Conservation (phyloP, 768 basidiomycete genomes). For the Phlebiopsis flavidoalba region DNA sequence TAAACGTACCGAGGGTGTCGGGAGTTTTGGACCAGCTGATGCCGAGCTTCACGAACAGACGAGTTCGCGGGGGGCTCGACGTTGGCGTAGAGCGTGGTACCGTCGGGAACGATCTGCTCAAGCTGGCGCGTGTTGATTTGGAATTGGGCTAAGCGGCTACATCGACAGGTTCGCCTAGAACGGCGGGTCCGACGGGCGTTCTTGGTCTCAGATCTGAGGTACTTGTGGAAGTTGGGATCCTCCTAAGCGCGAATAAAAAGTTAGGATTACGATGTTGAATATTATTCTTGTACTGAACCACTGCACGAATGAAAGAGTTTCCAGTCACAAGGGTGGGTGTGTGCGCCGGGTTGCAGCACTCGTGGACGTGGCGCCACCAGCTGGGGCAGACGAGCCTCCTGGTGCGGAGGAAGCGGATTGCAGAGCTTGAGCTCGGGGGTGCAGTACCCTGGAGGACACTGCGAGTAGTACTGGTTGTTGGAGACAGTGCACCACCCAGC, state of each 20-base stretch:
- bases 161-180: conserved; percentile 45
- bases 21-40: conserved; percentile 45
- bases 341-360: conserved; percentile 19
- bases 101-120: conserved; percentile 38
- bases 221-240: conserved; percentile 57
- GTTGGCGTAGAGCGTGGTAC: conserved; percentile 42
- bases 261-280: not conserved
- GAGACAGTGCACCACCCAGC: conserved; percentile 40
- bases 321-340: conserved; percentile 41
- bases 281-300: conserved; percentile 29
- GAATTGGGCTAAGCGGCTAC: conserved; percentile 60
- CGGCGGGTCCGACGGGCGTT: conserved; percentile 40
- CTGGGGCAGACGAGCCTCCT: conserved; percentile 15
- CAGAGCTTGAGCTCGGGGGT: conserved; percentile 11
- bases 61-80: conserved; percentile 44
- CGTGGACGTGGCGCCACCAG: conserved; percentile 16
- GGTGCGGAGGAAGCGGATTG: conserved; percentile 9
- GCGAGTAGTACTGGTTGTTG: conserved; percentile 49
- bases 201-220: conserved; percentile 46
- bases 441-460: conserved; percentile 46
- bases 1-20: conserved; percentile 37
- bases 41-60: conserved; percentile 41
- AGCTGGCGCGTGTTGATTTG: conserved; percentile 49
- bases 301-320: conserved; percentile 53
- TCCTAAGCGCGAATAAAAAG: conserved; percentile 27